Evolutionary conservation across 1,139 yeast species (phyloP).

Genomic region (Yamadazyma kanchanaburiensis): DNA sequence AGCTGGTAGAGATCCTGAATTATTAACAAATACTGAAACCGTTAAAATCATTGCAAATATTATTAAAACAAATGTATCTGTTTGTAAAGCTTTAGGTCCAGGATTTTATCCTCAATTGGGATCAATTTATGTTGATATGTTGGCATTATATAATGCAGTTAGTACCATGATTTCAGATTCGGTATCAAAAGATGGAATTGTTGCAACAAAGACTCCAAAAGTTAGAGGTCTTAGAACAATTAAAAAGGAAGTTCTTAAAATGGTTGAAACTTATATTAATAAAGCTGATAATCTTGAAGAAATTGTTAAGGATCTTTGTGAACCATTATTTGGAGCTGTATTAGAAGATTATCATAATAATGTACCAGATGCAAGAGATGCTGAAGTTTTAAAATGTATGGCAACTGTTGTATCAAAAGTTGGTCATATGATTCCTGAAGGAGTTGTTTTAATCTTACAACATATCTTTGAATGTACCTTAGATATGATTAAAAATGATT

Average conservation of each 20-base stretch:
- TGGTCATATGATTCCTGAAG: slow-evolving; percentile 86
- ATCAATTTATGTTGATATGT: slow-evolving; percentile 82
- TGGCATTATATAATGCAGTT: slow-evolving; percentile 85
- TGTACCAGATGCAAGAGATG: slow-evolving; percentile 96
- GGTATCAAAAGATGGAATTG: slow-evolving; percentile 74
- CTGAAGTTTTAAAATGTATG: slow-evolving; percentile 94
- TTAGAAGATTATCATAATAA: slow-evolving; percentile 85
- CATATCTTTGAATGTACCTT: slow-evolving; percentile 93
- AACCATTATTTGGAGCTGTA: slow-evolving; percentile 81
- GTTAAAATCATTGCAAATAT: slow-evolving; percentile 92
- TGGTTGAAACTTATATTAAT: slow-evolving; percentile 84
- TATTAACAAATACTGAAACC: slow-evolving; percentile 78
- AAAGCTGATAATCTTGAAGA: slow-evolving; percentile 86
- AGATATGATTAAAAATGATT: slow-evolving; percentile 92
- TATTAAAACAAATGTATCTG: slow-evolving; percentile 91
- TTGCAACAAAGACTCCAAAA: slow-evolving; percentile 93
- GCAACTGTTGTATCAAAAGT: slow-evolving; percentile 84
- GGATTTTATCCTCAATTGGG: slow-evolving; percentile 89
- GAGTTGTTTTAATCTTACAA: slow-evolving; percentile 82
- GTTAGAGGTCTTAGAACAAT: slow-evolving; percentile 94
- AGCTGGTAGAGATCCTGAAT: slow-evolving; percentile 85
- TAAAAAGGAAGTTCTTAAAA: slow-evolving; percentile 87
- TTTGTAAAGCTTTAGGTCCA: slow-evolving; percentile 90
- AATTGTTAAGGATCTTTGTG: slow-evolving; percentile 78
- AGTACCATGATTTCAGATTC: slow-evolving; percentile 82